Conservation (phyloP, 2,329 filamentous ascomycete species). For the Cordyceps cateniannulata region DNA sequence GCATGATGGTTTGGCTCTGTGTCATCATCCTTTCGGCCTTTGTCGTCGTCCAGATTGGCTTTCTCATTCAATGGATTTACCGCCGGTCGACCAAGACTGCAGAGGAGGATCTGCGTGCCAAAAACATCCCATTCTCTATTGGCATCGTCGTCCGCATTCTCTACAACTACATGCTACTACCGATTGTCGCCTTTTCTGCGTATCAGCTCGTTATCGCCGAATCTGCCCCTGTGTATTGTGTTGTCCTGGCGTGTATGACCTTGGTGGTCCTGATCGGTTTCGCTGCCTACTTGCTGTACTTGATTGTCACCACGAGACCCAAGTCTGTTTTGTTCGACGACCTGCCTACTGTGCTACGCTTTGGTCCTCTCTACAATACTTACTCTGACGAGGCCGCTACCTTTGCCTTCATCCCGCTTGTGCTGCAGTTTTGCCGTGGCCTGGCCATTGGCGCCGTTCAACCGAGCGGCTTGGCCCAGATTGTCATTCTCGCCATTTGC, state of each 20-base stretch:
- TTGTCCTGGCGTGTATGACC: constrained; percentile 69
- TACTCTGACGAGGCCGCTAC: constrained; percentile 89
- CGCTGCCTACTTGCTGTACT: constrained; percentile 69
- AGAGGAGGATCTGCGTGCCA: constrained; percentile 82
- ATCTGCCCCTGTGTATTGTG: constrained; percentile 61
- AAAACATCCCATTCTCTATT: constrained; percentile 82
- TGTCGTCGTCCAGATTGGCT: constrained; percentile 67
- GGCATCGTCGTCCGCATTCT: constrained; percentile 78
- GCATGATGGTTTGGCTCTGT: constrained; percentile 86
- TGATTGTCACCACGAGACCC: constrained; percentile 75
- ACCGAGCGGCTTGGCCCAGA: constrained; percentile 84
- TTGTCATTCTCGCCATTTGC: constrained; percentile 87
- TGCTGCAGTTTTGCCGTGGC: constrained; percentile 78
- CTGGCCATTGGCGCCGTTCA: constrained; percentile 91
- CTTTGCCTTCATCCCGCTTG: constrained; percentile 80
- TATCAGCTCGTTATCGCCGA: constrained; percentile 80
- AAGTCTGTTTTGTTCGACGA: constrained; percentile 90
- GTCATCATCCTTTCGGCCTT: constrained; percentile 65
- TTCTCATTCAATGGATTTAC: constrained; percentile 69
- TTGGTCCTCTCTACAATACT: constrained; percentile 94
- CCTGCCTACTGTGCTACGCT: constrained; percentile 78
- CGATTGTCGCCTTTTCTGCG: constrained; percentile 77
- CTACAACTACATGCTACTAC: constrained; percentile 88
- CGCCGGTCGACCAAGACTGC: constrained; percentile 63
- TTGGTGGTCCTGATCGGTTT: constrained; percentile 67